phyloP scores from a whole-genome alignment of 352 stramenopile genomes.

The Phytopythium boreale region DNA sequence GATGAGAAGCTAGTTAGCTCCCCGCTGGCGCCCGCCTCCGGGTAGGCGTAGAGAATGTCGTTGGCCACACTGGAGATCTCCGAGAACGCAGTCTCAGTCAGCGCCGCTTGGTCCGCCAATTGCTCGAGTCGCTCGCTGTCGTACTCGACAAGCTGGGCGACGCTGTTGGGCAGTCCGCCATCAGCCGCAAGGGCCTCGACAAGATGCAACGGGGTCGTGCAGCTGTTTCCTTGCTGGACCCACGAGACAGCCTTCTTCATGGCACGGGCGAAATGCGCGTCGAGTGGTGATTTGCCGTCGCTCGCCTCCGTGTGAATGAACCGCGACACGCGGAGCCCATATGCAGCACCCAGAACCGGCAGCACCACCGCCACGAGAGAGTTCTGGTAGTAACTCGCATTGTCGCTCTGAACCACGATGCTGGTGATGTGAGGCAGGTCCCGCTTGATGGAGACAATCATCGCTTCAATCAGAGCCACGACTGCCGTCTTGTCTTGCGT shows the following conservation, averaged over 20 bases:
- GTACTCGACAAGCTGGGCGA: constrained; percentile 6
- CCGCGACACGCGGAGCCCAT: constrained; percentile 13
- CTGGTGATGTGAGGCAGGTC: constrained; percentile 14
- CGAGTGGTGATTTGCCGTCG: constrained; percentile 16
- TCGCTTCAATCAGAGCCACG: constrained; percentile 14
- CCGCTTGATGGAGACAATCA: constrained; percentile 12
- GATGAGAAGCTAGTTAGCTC: not conserved
- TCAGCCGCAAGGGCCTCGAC: constrained; percentile 8
- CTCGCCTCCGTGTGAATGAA: constrained; percentile 17
- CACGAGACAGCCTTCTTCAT: constrained; percentile 4
- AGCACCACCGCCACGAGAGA: constrained; percentile 9
- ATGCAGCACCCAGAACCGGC: constrained; percentile 5
- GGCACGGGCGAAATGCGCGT: constrained; percentile 16
- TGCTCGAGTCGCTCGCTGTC: not conserved
- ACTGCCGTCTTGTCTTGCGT: constrained; percentile 16
- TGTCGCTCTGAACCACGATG: constrained; percentile 18
- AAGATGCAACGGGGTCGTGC: constrained; percentile 8
- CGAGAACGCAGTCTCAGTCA: not conserved
- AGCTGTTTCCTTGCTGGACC: constrained; percentile 14
- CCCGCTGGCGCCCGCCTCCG: not conserved
- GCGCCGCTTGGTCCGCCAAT: not conserved
- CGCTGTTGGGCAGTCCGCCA: constrained; percentile 13
- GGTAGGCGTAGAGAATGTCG: constrained; percentile 1
- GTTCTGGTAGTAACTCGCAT: constrained; percentile 22
- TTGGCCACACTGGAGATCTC: not conserved